These are phyloP conservation scores for Thozetella sp. DNA, from an alignment of 495 filamentous ascomycete species.

Conservation along the genomic window DNA sequence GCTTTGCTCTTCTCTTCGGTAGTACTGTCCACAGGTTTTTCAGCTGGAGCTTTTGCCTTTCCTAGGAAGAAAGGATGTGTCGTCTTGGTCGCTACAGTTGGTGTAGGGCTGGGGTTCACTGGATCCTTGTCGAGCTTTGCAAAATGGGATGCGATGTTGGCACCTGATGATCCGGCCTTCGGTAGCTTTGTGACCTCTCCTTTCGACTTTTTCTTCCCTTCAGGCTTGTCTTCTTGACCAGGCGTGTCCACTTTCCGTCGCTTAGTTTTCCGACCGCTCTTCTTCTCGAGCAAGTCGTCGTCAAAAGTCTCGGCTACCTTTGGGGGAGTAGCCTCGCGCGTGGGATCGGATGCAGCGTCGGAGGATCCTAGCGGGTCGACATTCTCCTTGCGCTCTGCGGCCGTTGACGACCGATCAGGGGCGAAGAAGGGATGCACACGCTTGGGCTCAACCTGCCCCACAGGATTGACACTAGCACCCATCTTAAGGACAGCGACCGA, in stretches of 20 bases:
- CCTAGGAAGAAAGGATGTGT: conserved; percentile 83
- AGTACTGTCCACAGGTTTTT: conserved; percentile 2
- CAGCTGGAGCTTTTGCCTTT: conserved; percentile 29
- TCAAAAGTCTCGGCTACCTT: neutral
- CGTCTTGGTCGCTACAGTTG: conserved; percentile 55
- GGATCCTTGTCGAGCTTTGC: conserved; percentile 9
- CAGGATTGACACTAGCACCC: conserved; percentile 16
- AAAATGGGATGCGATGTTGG: conserved; percentile 17
- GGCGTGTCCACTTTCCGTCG: conserved; percentile 45
- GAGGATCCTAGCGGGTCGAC: neutral
- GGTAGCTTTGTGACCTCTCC: conserved; percentile 10
- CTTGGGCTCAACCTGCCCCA: conserved; percentile 10
- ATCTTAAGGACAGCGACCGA: conserved; percentile 24
- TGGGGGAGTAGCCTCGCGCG: neutral
- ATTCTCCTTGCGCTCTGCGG: neutral
- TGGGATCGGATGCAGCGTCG: neutral
- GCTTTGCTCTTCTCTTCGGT: conserved; percentile 16
- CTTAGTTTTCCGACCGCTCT: conserved; percentile 46
- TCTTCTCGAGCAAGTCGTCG: conserved; percentile 12
- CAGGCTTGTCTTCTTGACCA: neutral
- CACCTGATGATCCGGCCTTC: conserved; percentile 6
- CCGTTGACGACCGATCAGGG: conserved; percentile 10
- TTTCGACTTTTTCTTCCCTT: conserved; percentile 9
- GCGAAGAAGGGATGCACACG: conserved; percentile 32
- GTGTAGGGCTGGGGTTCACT: neutral